Evolutionary conservation across 2,329 filamentous ascomycete species (phyloP), one percentile per base, ranked within the genome.

Genomic region (Helotiales sp.): DNA sequence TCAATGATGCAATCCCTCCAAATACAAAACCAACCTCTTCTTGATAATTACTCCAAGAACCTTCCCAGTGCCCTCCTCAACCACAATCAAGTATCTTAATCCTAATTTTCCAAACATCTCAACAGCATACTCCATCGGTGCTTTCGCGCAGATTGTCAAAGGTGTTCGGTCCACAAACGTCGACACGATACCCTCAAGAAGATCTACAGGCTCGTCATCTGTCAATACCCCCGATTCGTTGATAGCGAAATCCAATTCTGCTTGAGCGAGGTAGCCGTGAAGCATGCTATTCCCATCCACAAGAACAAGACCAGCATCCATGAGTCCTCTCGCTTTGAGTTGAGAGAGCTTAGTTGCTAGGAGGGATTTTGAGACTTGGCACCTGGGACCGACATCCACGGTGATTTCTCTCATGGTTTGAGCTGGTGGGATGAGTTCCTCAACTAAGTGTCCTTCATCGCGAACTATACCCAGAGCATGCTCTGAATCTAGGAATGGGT

Each of bases 41-140:
- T 84, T 85, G 57, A 84, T 81, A 27, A 83, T 75, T 0, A 84
- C 78, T 0, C 82, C 81, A 2, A 81, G 70, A 47, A 83, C 68
- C 60, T 63, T 72, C 1, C 79, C 76, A 22, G 74, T 80, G 1
- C 79, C 79, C 58, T 82, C 78, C 60, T 81, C 79, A 1, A 78
- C 74, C 5, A 85, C 70, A 65, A 81, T 78, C 42, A 85, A 59
- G 70, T 84, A 76, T 57, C 81, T 70, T 62, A 84, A 61, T 0
- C 82, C 82, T 40, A 86, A 64, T 66, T 83, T 83, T 2, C 77
- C 77, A 72, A 85, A 84, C 77, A 85, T 80, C 69, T 85, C 82
- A 1, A 84, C 79, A 0, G 77, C 80, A 67, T 82, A 82, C 67
- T 86, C 83, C 64, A 85, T 74, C 9, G 82, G 82, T 42, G 82